Percentiles rank a stretch among this genome's conserved stretches.
Conservation (phyloP, 805 yeast species). For the Huiozyma naganishii region DNA sequence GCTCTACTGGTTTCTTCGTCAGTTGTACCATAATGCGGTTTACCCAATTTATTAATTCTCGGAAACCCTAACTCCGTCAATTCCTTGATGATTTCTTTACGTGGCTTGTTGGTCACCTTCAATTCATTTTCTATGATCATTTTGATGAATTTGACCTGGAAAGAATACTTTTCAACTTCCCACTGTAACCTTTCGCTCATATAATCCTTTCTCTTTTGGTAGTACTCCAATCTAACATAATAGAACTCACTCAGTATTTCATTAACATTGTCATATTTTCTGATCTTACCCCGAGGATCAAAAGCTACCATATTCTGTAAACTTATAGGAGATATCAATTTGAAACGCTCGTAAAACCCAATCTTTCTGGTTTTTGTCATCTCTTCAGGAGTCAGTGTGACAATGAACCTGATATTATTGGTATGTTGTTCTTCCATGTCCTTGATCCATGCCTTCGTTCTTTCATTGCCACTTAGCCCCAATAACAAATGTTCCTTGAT, state of each 20-base stretch:
- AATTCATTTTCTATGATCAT: conserved; percentile 72
- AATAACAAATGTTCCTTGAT: conserved; percentile 75
- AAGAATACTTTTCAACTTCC: conserved; percentile 61
- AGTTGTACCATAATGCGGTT: conserved; percentile 41
- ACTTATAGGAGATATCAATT: conserved; percentile 55
- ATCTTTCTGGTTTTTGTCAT: conserved; percentile 67
- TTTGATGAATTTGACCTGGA: conserved; percentile 86
- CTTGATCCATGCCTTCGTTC: conserved; percentile 72
- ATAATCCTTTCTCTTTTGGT: conserved; percentile 82
- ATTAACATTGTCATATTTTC: conserved; percentile 62
- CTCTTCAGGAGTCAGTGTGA: conserved; percentile 65
- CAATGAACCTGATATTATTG: conserved; percentile 63
- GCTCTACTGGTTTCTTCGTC: conserved; percentile 17
- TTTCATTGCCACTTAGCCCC: conserved; percentile 69
- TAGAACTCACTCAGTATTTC: conserved; percentile 80
- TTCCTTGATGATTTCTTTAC: conserved; percentile 50
- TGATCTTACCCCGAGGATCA: conserved; percentile 79
- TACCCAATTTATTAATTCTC: conserved; percentile 59
- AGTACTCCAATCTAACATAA: conserved; percentile 75
- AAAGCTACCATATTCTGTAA: conserved; percentile 91
- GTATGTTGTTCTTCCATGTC: conserved; percentile 94
- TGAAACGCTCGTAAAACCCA: conserved; percentile 80
- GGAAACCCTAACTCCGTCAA: conserved; percentile 62
- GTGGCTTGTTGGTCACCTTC: conserved; percentile 62
- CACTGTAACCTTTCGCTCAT: conserved; percentile 58